Evolutionary conservation across 73 alveolate genomes (phyloP), one percentile per base, ranked within the genome.

Genomic region (Stentor roeselii): DNA sequence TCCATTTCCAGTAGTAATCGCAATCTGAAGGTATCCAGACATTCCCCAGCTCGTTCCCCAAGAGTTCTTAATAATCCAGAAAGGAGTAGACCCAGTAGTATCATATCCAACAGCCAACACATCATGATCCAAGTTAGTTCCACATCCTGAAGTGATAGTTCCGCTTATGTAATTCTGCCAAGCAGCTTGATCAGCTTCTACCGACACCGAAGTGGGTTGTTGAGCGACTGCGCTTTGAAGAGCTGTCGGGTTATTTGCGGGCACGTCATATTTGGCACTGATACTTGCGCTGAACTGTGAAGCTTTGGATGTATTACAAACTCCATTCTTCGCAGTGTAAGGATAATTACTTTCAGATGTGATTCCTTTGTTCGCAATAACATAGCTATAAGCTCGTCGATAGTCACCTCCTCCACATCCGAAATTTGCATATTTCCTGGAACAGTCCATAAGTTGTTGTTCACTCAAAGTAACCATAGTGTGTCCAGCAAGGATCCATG

Each of bases 341-440:
- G 94, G 94, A 90, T 91, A 91, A 31, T 82, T 91, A 35, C 77
- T 60, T 36, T 87, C 94, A n/a, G 86, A 35, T 75, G 86, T 60
- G 27, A 89, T 36, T 30, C 83, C 90, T 76, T 91, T 82, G 42
- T n/a, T n/a, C n/a, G 85, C 92, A 34, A 15, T 67, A 14, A 14
- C 14, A 21, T 67, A 76, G n/a, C n/a, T 76, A 4, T 35, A 6
- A 76, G 85, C 85, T 39, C 60, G 3, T 39, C 60, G 59, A 67
- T 58, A 32, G 3, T 11, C 3, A 11, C 97, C 97, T 32, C 97
- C 96, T 39, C 74, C 42, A 83, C 96, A 91, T 15, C 93, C 95
- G 3, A 34, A 14, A 75, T 90, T 87, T 31, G 78, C 83, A 3
- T 80, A 82, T 58, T 78, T 76, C 4, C 37, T 87, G 74, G 37